Percentiles rank a stretch among this genome's conserved stretches.
Evolutionary conservation across 2,329 filamentous ascomycete species (phyloP).

Genomic region (Neospermospora avenae): DNA sequence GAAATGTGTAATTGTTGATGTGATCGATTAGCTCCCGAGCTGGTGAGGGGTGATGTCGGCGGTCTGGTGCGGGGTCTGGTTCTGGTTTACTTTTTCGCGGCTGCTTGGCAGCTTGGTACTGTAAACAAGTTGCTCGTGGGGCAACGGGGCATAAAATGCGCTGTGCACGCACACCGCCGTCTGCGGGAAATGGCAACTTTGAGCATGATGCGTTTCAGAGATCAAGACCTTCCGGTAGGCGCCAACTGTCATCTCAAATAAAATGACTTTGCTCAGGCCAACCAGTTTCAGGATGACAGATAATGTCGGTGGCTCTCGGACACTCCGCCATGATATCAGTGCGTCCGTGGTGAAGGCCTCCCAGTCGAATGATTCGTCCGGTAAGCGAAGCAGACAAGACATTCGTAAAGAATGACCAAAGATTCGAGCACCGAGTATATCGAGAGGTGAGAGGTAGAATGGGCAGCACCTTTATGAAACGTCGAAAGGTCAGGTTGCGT

Average conservation of each 20-base stretch:
- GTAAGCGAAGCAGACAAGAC: too few relatives aligned
- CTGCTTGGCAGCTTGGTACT: too few relatives aligned
- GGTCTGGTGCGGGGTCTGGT: background rate
- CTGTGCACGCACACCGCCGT: conserved; percentile 46
- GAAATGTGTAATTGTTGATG: background rate
- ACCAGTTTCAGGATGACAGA: conserved; percentile 40
- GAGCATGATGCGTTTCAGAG: conserved; percentile 41
- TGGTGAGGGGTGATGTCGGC: background rate
- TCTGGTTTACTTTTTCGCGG: too few relatives aligned
- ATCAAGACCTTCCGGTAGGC: conserved; percentile 46
- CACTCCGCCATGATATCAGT: conserved; percentile 47
- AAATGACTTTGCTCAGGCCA: background rate
- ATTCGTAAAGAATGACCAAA: too few relatives aligned
- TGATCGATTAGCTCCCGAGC: background rate
- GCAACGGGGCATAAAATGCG: conserved; percentile 16
- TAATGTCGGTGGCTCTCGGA: conserved; percentile 41
- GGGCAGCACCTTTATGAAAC: too few relatives aligned
- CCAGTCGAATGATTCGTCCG: conserved; percentile 43
- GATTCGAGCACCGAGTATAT: too few relatives aligned
- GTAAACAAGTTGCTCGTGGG: background rate
- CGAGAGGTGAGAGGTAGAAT: too few relatives aligned
- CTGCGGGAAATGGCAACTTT: too few relatives aligned
- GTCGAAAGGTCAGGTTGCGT: too few relatives aligned
- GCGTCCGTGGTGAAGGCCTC: conserved; percentile 38
- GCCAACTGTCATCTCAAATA: conserved; percentile 32